These are phyloP conservation scores for Ustilago hordei DNA, from an alignment of 1,284 basidiomycete species.

Conservation along the genomic window DNA sequence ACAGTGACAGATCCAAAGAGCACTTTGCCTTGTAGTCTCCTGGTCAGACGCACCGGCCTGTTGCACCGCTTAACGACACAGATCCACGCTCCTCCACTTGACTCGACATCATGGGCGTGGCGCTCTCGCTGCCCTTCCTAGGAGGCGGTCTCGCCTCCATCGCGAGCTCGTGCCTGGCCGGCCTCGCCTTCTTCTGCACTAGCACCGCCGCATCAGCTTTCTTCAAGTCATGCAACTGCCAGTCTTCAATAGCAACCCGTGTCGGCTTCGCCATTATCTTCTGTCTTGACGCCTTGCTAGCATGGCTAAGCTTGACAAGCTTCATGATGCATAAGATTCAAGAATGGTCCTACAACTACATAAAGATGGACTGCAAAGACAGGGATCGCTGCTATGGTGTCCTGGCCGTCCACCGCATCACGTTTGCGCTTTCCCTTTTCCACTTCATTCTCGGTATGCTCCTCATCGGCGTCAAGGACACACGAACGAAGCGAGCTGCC, in stretches of 20 bases:
- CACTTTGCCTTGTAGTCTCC: background rate
- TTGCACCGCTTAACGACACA: background rate
- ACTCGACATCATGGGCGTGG: conserved; percentile 77
- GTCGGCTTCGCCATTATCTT: conserved; percentile 98
- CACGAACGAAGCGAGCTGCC: conserved; percentile 87
- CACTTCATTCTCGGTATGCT: conserved; percentile 83
- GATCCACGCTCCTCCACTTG: background rate
- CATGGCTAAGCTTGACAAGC: conserved; percentile 94
- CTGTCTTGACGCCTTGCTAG: conserved; percentile 92
- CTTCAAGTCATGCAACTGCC: conserved; percentile 98
- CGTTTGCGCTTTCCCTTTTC: conserved; percentile 91
- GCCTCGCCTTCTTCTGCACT: conserved; percentile 73
- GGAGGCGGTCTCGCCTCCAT: conserved; percentile 80
- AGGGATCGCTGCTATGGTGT: conserved; percentile 93
- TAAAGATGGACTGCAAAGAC: conserved; percentile 94
- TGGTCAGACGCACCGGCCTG: background rate
- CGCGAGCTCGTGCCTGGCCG: conserved; percentile 66
- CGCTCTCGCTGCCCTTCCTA: conserved; percentile 87
- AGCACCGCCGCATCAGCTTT: conserved; percentile 94
- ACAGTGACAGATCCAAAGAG: background rate
- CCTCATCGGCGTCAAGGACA: conserved; percentile 88
- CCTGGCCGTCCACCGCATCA: conserved; percentile 96
- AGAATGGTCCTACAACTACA: conserved; percentile 93
- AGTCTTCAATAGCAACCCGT: conserved; percentile 96
- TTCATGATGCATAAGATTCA: conserved; percentile 87